These are phyloP conservation scores for Penicillium arizonense DNA, from an alignment of 495 filamentous ascomycete genomes.

Conservation along the genomic window DNA sequence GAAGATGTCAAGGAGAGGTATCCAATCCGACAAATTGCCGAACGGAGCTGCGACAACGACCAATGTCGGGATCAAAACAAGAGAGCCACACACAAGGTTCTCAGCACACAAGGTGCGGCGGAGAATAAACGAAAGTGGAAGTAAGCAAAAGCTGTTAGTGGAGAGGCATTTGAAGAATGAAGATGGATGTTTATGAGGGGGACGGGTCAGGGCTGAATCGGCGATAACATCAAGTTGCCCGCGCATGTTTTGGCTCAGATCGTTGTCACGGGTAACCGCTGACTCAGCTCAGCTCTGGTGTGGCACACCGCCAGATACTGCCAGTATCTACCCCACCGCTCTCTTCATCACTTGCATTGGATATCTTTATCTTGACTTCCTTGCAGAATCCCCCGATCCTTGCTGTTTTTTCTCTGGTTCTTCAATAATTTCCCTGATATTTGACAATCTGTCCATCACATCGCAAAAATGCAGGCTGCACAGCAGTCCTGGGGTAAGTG, in stretches of 20 bases:
- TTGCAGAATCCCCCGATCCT: constrained; percentile 12
- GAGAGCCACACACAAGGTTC: constrained; percentile 14
- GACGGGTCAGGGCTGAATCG: constrained; percentile 18
- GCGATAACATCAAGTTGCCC: constrained; percentile 26
- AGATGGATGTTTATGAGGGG: constrained; percentile 29
- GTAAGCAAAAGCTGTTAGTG: constrained; percentile 13
- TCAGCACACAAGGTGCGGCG: constrained; percentile 20
- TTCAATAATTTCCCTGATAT: background rate
- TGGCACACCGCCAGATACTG: constrained; percentile 28
- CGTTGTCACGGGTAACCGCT: constrained; percentile 37
- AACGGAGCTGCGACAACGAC: constrained; percentile 18
- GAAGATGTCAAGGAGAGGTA: constrained; percentile 17
- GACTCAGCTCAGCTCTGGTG: constrained; percentile 21
- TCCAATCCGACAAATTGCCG: constrained; percentile 12
- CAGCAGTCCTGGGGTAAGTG: constrained; percentile 61
- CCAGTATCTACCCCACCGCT: constrained; percentile 20
- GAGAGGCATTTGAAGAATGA: constrained; percentile 22
- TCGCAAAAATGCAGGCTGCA: constrained; percentile 48
- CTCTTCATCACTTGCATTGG: constrained; percentile 10
- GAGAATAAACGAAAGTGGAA: constrained; percentile 23
- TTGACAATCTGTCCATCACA: background rate
- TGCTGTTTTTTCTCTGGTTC: background rate
- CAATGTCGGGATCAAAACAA: constrained; percentile 19
- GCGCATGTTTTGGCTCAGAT: constrained; percentile 31
- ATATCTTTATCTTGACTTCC: constrained; percentile 12